Base-by-base conservation (phyloP, 2,329 filamentous ascomycete species). In the Aspergillus carbonarius region DNA sequence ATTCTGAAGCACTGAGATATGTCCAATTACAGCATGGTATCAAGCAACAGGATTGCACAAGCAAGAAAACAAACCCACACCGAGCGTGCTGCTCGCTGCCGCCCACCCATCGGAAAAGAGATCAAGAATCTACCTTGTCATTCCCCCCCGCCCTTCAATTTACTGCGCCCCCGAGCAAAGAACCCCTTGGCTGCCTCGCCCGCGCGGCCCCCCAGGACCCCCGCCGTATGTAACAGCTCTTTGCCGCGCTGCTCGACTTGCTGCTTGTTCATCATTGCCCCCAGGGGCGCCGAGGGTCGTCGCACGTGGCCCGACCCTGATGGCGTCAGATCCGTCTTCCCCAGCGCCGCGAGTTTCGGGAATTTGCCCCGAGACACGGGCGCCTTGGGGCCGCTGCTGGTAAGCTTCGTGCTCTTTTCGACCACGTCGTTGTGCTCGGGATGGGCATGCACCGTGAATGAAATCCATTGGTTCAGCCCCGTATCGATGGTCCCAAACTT, bases 121-220 rank as follows among this genome's bases (percentile, higher is more conserved):
- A 66, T 88, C 79, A 87, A 84, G 82, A 79, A 87, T 91, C 92
- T 90, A 93, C 90, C 91, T 96, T 96, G 77, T 95, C 91, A 71
- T 76, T 76, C 54, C 76, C 76, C 76, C 62, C 87, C 86, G 63
- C 84, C 85, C 72, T 81, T 81, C 70, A 96, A 87, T 76, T 91
- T 93, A 78, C 85, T 93, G 78, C 90, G 93, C 66, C 93, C 91
- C 79, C 96, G 96, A 65, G 90, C 92, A 74, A 97, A 88, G 63
- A 97, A 77, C 54, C 93, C 93, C 79, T 96, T 96, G 50, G 93
- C 92, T 59, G 92, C 91, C 72, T 91, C 92, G 63, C 85, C 84
- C 32, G 86, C 87, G 69, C 88, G 88, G 23, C 86, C 86, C 60
- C 87, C 84, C 59, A 89, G 79, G 17, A 86, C 78, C 54, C 91